Conservation (phyloP, 2,329 filamentous ascomycete species). For the Stromatinia cepivora region DNA sequence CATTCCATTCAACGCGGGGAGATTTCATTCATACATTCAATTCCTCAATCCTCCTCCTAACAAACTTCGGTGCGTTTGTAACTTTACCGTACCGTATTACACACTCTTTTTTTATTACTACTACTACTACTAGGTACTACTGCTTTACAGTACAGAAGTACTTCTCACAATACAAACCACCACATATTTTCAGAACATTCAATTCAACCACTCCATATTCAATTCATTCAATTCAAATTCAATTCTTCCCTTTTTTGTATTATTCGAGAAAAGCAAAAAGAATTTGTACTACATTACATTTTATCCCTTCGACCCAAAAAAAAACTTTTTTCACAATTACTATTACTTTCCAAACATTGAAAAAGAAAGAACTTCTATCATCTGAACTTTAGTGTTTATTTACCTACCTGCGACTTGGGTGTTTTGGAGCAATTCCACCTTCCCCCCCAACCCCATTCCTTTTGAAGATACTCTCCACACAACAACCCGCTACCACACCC, state of each 20-base stretch:
- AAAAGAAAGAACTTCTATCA: slow-evolving; percentile 18
- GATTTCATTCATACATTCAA: not conserved
- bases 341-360: not conserved
- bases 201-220: not conserved
- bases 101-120: not conserved
- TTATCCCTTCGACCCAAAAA: not conserved
- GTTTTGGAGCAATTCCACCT: slow-evolving; percentile 3
- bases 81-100: not conserved
- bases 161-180: not conserved
- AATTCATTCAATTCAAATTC: slow-evolving; percentile 4
- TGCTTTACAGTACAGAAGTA: not conserved
- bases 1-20: not conserved
- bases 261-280: slow-evolving; percentile 1
- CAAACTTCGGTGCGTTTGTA: not conserved
- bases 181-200: not conserved
- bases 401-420: not conserved
- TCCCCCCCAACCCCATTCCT: slow-evolving; percentile 21
- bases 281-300: not conserved
- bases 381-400: slow-evolving; percentile 12
- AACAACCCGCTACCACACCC: not conserved
- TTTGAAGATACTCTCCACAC: not conserved
- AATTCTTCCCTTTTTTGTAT: not conserved
- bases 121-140: not conserved
- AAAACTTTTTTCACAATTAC: slow-evolving; percentile 1
- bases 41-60: not conserved